Evolutionary conservation across 371 early-diverging fungal species (phyloP).

Genomic region (Mucor ambiguus): DNA sequence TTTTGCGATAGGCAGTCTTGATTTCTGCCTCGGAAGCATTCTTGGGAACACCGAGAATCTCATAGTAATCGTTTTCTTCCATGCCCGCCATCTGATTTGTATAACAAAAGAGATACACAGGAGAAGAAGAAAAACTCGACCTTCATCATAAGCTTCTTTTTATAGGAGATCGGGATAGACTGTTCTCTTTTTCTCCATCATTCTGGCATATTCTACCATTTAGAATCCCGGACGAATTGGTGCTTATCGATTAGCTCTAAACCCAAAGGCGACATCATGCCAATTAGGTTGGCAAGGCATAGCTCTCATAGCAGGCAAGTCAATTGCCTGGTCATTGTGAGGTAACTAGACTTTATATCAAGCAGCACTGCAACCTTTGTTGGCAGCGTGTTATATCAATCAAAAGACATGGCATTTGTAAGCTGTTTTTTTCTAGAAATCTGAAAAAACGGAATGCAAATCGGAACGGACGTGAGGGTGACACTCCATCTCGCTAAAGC

Average conservation of each 20-base stretch:
- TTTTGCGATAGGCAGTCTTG: slow-evolving; percentile 92
- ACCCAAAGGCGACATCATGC: not conserved
- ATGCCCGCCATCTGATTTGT: not conserved
- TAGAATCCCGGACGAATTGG: not conserved
- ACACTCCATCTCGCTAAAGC: not conserved
- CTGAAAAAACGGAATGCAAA: no score
- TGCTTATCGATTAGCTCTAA: not conserved
- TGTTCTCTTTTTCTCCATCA: not conserved
- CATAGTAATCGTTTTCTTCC: slow-evolving; percentile 75
- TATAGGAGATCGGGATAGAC: not conserved
- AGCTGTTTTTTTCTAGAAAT: no score
- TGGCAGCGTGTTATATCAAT: no score
- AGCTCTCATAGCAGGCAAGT: not conserved
- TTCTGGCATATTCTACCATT: slow-evolving; percentile 6
- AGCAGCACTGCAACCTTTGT: no score
- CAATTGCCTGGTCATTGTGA: not conserved
- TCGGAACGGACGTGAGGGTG: not conserved
- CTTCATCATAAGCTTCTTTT: not conserved
- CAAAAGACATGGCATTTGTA: no score
- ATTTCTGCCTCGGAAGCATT: slow-evolving; percentile 84
- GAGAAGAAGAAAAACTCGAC: not conserved
- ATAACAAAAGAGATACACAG: not conserved
- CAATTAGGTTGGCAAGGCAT: not conserved
- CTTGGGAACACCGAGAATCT: slow-evolving; percentile 84
- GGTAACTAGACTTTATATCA: not conserved